These are phyloP conservation scores for Graphiopsis chlorocephala DNA, from an alignment of 2,329 filamentous ascomycete genomes.

Conservation along the genomic window DNA sequence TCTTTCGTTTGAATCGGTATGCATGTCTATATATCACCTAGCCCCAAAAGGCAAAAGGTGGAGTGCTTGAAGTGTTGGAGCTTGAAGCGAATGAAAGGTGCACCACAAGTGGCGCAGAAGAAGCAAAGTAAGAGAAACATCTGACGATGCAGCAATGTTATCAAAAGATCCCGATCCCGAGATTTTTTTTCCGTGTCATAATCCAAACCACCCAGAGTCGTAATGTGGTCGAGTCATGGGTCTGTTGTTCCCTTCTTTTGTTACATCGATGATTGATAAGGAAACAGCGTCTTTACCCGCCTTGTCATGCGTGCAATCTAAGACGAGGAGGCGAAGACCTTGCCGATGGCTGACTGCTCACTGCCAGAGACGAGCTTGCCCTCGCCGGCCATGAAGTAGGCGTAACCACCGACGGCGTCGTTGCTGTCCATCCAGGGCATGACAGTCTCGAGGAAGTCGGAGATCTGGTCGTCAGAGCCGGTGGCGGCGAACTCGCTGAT, in stretches of 20 bases:
- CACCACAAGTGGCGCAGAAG: not conserved
- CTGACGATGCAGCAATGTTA: not conserved
- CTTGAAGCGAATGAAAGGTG: not conserved
- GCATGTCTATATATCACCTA: conserved; percentile 9
- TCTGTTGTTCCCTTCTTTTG: conserved; percentile 6
- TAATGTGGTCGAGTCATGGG: conserved; percentile 2
- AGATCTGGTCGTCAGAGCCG: conserved; percentile 42
- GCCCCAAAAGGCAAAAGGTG: not conserved
- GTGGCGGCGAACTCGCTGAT: conserved; percentile 63
- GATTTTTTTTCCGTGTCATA: not conserved
- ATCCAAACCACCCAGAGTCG: not conserved
- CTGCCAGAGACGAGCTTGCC: conserved; percentile 35
- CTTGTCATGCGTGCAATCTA: not conserved
- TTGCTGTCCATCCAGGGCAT: conserved; percentile 46
- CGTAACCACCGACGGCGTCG: conserved; percentile 41
- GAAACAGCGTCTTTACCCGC: not conserved
- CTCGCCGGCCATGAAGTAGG: conserved; percentile 37
- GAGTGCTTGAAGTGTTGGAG: not conserved
- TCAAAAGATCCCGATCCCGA: not conserved
- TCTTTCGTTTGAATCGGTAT: conserved; percentile 8
- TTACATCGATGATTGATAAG: not conserved
- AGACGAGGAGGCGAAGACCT: conserved; percentile 25
- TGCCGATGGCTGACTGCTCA: conserved; percentile 30
- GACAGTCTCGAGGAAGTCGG: conserved; percentile 51
- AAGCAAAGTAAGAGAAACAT: not conserved